These are phyloP conservation scores for Nectriaceae sp. DNA, from an alignment of 2,329 filamentous ascomycete genomes.

Conservation along the genomic window DNA sequence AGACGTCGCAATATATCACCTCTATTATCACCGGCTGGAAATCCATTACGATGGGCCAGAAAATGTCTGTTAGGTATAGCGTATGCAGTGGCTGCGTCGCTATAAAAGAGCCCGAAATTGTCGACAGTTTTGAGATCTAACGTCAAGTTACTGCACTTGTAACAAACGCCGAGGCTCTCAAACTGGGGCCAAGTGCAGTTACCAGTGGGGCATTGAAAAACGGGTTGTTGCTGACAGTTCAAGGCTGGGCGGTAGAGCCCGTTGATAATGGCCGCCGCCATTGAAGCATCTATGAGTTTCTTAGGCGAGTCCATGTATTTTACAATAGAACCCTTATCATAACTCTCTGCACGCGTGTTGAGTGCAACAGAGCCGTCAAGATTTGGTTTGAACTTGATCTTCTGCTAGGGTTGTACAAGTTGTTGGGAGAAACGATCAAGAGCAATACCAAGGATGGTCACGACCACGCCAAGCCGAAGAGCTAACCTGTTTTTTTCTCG, in stretches of 20 bases:
- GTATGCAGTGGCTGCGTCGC: not conserved
- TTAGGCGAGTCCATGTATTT: not conserved
- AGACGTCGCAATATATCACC: conserved; percentile 3
- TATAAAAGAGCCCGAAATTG: conserved; percentile 1
- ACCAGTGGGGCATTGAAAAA: conserved; percentile 16
- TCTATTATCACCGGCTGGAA: not conserved
- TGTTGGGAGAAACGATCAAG: conserved; percentile 15
- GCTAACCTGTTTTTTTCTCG: not conserved
- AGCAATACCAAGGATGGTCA: conserved; percentile 9
- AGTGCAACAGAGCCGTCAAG: conserved; percentile 1
- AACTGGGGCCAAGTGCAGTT: conserved; percentile 25
- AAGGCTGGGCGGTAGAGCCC: conserved; percentile 7
- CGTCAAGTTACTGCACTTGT: conserved; percentile 19
- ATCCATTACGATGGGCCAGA: conserved; percentile 6
- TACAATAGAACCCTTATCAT: not conserved
- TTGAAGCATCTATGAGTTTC: conserved; percentile 3
- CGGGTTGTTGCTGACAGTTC: conserved; percentile 4
- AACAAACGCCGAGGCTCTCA: conserved; percentile 21
- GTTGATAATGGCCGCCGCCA: conserved; percentile 13
- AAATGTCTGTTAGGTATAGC: conserved; percentile 9
- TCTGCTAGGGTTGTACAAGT: conserved; percentile 6
- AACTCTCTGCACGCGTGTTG: conserved; percentile 3
- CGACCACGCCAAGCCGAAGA: conserved; percentile 11
- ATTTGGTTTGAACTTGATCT: conserved; percentile 1
- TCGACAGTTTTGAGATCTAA: conserved; percentile 8